phyloP scores from a whole-genome alignment of 2,329 filamentous ascomycete genomes.

The Arthrinium puccinioides region DNA sequence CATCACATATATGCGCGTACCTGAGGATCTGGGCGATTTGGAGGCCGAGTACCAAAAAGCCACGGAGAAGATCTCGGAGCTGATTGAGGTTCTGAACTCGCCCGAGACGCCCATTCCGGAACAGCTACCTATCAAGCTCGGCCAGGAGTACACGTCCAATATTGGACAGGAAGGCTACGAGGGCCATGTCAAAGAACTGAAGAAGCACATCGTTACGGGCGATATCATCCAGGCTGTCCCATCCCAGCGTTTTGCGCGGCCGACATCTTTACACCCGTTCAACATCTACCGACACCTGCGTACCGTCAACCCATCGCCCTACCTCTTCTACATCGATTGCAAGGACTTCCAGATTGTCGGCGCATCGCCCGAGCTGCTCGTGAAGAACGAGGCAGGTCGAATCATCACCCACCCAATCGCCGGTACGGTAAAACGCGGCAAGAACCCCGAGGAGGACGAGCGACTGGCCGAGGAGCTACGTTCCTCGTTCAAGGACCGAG shows the following conservation, averaged over 20 bases:
- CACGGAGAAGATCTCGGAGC: constrained; percentile 52
- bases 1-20: constrained; percentile 80
- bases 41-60: constrained; percentile 64
- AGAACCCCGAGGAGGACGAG: constrained; percentile 74
- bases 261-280: constrained; percentile 89
- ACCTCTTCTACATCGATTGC: constrained; percentile 94
- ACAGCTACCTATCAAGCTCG: constrained; percentile 64
- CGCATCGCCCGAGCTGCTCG: constrained; percentile 88
- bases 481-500: constrained; percentile 80
- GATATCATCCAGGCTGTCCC: constrained; percentile 98
- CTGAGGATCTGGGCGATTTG: constrained; percentile 46
- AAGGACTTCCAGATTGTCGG: constrained; percentile 90
- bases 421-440: constrained; percentile 84
- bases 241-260: constrained; percentile 84
- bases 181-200: constrained; percentile 75
- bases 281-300: constrained; percentile 95
- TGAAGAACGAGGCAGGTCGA: constrained; percentile 78
- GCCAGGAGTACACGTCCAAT: constrained; percentile 83
- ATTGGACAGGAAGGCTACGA: constrained; percentile 87
- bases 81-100: constrained; percentile 65
- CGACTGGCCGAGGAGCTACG: constrained; percentile 69
- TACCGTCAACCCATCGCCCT: constrained; percentile 95
- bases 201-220: constrained; percentile 82
- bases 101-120: constrained; percentile 70
- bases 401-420: constrained; percentile 97